A percentile compares a stretch with the other conserved stretches of the same genome.
Conservation (phyloP, 2,329 filamentous ascomycete species). For the Scedosporium minutisporum region DNA sequence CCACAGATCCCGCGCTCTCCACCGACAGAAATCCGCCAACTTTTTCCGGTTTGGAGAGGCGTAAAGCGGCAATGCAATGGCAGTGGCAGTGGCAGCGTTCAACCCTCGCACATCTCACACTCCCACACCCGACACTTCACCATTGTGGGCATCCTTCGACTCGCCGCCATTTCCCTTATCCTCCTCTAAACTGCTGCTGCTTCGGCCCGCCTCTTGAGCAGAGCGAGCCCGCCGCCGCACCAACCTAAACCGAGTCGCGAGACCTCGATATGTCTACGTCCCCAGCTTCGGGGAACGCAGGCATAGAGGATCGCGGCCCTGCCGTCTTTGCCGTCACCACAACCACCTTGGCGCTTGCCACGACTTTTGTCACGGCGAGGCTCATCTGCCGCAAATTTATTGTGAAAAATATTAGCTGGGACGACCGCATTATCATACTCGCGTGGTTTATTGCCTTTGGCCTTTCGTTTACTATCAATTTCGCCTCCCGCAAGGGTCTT, state of each 20-base stretch:
- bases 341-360: constrained; percentile 57
- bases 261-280: constrained; percentile 5
- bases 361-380: constrained; percentile 65
- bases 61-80: neutral
- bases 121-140: neutral
- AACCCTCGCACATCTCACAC: neutral
- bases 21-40: neutral
- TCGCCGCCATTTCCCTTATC: neutral
- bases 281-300: neutral
- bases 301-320: constrained; percentile 41
- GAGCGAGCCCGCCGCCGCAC: neutral
- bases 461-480: constrained; percentile 56
- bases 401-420: constrained; percentile 60
- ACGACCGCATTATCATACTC: constrained; percentile 72
- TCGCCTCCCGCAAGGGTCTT: constrained; percentile 53
- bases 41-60: neutral
- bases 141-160: neutral
- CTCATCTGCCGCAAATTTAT: constrained; percentile 65
- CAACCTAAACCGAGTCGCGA: neutral
- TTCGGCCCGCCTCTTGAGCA: neutral
- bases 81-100: neutral
- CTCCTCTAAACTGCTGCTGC: neutral
- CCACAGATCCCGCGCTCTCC: neutral
- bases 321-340: constrained; percentile 62
- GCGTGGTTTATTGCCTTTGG: constrained; percentile 68